A percentile compares a stretch with the other conserved stretches of the same genome.
Conservation (phyloP, 2,329 filamentous ascomycete species). For the Knoxdaviesia proteae region DNA sequence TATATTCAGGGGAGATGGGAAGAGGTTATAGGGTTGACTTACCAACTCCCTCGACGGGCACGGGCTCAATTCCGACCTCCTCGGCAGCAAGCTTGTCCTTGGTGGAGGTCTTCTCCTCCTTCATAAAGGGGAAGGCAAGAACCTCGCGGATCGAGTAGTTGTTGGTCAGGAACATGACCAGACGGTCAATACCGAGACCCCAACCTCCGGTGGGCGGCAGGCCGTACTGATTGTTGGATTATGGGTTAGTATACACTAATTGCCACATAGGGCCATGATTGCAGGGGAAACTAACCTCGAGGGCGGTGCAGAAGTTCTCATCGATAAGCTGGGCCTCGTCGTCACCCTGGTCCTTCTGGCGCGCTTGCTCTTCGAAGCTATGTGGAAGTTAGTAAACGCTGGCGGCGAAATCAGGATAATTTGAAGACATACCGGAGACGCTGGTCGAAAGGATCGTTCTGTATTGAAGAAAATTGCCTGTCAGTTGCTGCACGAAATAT, state of each 20-base stretch:
- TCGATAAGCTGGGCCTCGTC: constrained; percentile 93
- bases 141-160: constrained; percentile 92
- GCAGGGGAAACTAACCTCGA: constrained; percentile 30
- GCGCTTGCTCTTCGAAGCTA: constrained; percentile 63
- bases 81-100: constrained; percentile 37
- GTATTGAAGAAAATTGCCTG: too few relatives aligned
- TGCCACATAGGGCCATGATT: background rate
- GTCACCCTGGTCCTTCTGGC: constrained; percentile 89
- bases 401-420: constrained; percentile 20
- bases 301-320: constrained; percentile 77
- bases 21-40: background rate
- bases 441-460: constrained; percentile 74
- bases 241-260: background rate
- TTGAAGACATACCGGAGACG: constrained; percentile 32
- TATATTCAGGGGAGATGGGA: too few relatives aligned
- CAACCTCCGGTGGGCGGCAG: constrained; percentile 88
- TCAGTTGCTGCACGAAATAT: background rate
- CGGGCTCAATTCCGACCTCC: constrained; percentile 36
- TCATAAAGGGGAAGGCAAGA: constrained; percentile 94
- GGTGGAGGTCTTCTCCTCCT: constrained; percentile 42
- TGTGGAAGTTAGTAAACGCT: background rate
- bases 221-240: constrained; percentile 31
- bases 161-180: constrained; percentile 91
- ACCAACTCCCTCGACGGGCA: constrained; percentile 36
- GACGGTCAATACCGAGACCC: constrained; percentile 86